Evolutionary conservation across 2,329 filamentous ascomycete genomes (phyloP).

Genomic region (Leptographium radiaticola): DNA sequence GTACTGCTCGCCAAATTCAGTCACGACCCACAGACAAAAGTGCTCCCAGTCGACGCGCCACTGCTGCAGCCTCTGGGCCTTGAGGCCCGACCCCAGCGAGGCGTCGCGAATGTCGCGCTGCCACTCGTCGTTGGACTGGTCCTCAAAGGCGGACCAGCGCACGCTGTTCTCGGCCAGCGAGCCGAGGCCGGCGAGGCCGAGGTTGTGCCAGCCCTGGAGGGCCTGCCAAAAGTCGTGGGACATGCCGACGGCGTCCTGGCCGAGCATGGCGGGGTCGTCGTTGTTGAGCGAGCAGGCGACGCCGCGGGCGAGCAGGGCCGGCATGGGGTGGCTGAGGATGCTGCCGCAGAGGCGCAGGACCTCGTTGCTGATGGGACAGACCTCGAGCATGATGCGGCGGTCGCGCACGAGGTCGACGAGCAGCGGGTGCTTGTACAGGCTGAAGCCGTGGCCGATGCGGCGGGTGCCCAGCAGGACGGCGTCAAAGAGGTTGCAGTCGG

Average conservation of each 20-base stretch:
- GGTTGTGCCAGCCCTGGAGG: slow-evolving; percentile 80
- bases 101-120: slow-evolving; percentile 59
- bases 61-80: slow-evolving; percentile 60
- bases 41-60: slow-evolving; percentile 77
- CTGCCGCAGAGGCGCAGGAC: slow-evolving; percentile 20
- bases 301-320: slow-evolving; percentile 71
- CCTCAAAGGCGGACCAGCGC: slow-evolving; percentile 79
- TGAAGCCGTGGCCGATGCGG: slow-evolving; percentile 81
- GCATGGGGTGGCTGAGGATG: slow-evolving; percentile 42
- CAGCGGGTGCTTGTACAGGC: slow-evolving; percentile 81
- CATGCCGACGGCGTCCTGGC: slow-evolving; percentile 69
- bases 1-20: slow-evolving; percentile 60
- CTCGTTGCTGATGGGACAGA: slow-evolving; percentile 85
- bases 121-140: slow-evolving; percentile 61
- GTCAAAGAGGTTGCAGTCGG: slow-evolving; percentile 77
- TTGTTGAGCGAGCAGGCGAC: slow-evolving; percentile 77
- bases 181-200: slow-evolving; percentile 75
- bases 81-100: slow-evolving; percentile 54
- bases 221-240: slow-evolving; percentile 93
- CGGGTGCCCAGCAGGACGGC: slow-evolving; percentile 76
- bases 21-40: slow-evolving; percentile 82
- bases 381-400: slow-evolving; percentile 76
- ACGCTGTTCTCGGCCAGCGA: slow-evolving; percentile 87
- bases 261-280: slow-evolving; percentile 81
- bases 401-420: slow-evolving; percentile 82